A percentile compares a stretch with the other conserved stretches of the same genome.
phyloP scores from a whole-genome alignment of 2,329 filamentous ascomycete genomes.

The Exophiala sp. region DNA sequence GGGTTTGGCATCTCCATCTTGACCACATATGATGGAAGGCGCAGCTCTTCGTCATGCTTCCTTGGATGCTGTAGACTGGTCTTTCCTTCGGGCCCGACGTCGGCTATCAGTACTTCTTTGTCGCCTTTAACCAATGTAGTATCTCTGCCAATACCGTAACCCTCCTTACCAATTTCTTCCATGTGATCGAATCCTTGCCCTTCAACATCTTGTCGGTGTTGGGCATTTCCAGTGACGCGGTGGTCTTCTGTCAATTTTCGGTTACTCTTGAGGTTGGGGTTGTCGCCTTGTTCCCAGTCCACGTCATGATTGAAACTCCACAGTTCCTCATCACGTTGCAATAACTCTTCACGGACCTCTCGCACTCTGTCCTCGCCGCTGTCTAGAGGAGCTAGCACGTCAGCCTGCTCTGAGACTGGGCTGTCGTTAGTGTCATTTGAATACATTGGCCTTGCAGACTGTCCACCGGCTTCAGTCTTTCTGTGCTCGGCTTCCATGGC shows the following conservation, averaged over 20 bases:
- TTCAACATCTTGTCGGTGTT: constrained; percentile 70
- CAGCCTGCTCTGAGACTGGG: constrained; percentile 11
- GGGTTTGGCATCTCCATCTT: constrained; percentile 43
- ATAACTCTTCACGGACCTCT: constrained; percentile 50
- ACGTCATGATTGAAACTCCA: constrained; percentile 75
- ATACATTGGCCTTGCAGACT: constrained; percentile 24
- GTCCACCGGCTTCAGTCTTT: constrained; percentile 50
- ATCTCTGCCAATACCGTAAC: constrained; percentile 64
- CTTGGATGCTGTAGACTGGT: constrained; percentile 55
- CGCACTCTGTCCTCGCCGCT: constrained; percentile 19
- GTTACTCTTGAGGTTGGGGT: constrained; percentile 54
- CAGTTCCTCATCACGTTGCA: constrained; percentile 54
- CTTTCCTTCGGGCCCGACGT: constrained; percentile 61
- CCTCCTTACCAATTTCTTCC: constrained; percentile 61
- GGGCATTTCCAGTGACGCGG: constrained; percentile 57
- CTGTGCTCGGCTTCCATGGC: constrained; percentile 62
- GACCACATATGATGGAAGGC: constrained; percentile 24
- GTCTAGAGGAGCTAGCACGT: constrained; percentile 13
- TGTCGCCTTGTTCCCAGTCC: constrained; percentile 58
- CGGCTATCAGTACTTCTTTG: constrained; percentile 68
- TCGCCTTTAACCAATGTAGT: constrained; percentile 62
- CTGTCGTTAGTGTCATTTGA: constrained; percentile 24
- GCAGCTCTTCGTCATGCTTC: constrained; percentile 38
- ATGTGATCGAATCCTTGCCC: constrained; percentile 76
- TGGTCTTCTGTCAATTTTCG: constrained; percentile 56